A percentile compares a stretch with the other conserved stretches of the same genome.
phyloP scores from a whole-genome alignment of 768 basidiomycete species.

The Leccinum longicurvipes region DNA sequence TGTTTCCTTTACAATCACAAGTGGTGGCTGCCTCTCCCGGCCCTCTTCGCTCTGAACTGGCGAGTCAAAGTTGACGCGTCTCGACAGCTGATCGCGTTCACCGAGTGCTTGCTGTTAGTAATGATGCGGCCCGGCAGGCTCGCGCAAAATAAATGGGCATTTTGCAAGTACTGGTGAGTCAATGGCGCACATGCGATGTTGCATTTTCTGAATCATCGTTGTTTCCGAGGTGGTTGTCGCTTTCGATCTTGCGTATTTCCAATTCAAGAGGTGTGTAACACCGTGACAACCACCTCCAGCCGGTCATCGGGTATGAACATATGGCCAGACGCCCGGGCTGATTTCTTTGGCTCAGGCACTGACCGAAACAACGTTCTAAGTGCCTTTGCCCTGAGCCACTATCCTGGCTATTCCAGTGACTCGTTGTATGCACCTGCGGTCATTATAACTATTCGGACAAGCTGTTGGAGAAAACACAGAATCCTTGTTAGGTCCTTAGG shows the following conservation, averaged over 20 bases:
- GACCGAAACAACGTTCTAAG: no score
- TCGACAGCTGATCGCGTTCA: neutral
- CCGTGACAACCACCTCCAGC: no score
- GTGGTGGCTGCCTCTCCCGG: neutral
- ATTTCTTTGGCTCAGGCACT: no score
- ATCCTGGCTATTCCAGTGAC: no score
- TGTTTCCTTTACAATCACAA: neutral
- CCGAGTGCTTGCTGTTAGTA: neutral
- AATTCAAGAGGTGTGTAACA: no score
- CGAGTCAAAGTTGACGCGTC: neutral
- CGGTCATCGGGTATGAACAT: no score
- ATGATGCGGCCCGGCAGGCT: neutral
- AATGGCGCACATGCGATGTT: neutral
- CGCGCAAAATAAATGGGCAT: neutral
- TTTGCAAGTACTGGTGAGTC: neutral
- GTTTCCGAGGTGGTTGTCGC: no score
- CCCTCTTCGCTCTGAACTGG: neutral
- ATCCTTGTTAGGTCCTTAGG: no score
- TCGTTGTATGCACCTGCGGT: neutral
- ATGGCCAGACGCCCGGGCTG: no score
- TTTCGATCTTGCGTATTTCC: no score
- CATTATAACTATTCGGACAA: neutral
- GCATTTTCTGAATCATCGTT: no score
- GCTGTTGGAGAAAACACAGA: neutral
- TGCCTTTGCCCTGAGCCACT: neutral